Conservation (phyloP, 768 basidiomycete genomes). For the Kwoniella heveanensis region DNA sequence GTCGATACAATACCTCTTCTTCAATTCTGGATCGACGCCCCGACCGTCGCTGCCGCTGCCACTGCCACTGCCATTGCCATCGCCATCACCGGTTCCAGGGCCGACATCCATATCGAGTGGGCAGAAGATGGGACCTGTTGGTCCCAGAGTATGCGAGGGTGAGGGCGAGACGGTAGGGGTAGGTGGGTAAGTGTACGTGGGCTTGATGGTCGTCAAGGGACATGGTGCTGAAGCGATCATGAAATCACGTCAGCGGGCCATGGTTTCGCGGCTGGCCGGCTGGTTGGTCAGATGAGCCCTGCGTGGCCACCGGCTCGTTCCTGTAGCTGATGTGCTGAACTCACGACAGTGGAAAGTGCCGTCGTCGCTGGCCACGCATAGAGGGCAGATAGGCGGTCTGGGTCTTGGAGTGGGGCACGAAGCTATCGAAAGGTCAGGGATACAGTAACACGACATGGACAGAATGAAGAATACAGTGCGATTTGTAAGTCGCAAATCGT, state of each 20-base stretch:
- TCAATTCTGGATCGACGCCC: background rate
- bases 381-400: conserved; percentile 6
- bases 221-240: background rate
- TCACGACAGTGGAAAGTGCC: conserved; percentile 2
- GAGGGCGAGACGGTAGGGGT: too few species aligned
- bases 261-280: too few species aligned
- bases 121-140: background rate
- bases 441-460: background rate
- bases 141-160: background rate
- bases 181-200: background rate
- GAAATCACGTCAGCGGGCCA: background rate
- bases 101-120: background rate
- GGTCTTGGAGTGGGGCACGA: background rate
- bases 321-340: background rate
- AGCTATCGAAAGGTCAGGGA: background rate
- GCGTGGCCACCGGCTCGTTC: too few species aligned
- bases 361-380: conserved; percentile 1
- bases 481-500: too few species aligned
- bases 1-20: conserved; percentile 1
- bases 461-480: too few species aligned
- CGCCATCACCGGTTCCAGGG: background rate
- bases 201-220: background rate
- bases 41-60: too few species aligned
- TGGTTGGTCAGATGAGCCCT: too few species aligned
- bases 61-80: background rate